Evolutionary conservation across 1,284 basidiomycete species (phyloP).

Genomic region (Entoloma clypeatum): DNA sequence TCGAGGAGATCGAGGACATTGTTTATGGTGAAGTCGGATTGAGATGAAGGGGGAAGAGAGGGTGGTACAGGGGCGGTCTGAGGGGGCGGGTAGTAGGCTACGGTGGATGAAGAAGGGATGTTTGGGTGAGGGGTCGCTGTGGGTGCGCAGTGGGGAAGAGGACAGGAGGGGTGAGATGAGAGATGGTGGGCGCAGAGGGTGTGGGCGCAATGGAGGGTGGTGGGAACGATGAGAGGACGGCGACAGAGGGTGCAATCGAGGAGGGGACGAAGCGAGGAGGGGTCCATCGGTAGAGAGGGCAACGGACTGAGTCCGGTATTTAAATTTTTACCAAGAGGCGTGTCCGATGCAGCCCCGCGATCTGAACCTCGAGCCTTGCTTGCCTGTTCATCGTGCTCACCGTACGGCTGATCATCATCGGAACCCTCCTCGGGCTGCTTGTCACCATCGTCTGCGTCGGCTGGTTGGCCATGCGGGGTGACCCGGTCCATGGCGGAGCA

Average conservation of each 20-base stretch:
- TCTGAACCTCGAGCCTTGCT: no score
- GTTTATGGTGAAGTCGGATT: constrained; percentile 58
- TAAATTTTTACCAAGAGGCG: constrained; percentile 1
- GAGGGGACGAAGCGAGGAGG: constrained; percentile 19
- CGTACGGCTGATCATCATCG: no score
- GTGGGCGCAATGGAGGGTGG: constrained; percentile 43
- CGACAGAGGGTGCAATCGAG: constrained; percentile 36
- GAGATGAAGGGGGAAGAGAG: constrained; percentile 8
- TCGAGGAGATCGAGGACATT: constrained; percentile 52
- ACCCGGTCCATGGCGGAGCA: no score
- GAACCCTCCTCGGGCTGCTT: no score
- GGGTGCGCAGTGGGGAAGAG: constrained; percentile 27
- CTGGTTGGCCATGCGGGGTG: no score
- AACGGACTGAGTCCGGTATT: constrained; percentile 5
- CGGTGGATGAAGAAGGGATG: constrained; percentile 20
- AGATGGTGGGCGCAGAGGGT: constrained; percentile 35
- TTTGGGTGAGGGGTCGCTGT: constrained; percentile 15
- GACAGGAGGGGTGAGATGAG: constrained; percentile 21
- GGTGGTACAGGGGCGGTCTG: background rate
- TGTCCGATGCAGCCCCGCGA: background rate
- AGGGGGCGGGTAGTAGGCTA: constrained; percentile 20
- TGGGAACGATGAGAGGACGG: constrained; percentile 25
- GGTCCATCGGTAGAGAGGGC: constrained; percentile 1
- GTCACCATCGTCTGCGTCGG: no score
- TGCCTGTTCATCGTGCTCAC: no score